phyloP scores from a whole-genome alignment of 768 basidiomycete species.

The Hortiboletus campestris region DNA sequence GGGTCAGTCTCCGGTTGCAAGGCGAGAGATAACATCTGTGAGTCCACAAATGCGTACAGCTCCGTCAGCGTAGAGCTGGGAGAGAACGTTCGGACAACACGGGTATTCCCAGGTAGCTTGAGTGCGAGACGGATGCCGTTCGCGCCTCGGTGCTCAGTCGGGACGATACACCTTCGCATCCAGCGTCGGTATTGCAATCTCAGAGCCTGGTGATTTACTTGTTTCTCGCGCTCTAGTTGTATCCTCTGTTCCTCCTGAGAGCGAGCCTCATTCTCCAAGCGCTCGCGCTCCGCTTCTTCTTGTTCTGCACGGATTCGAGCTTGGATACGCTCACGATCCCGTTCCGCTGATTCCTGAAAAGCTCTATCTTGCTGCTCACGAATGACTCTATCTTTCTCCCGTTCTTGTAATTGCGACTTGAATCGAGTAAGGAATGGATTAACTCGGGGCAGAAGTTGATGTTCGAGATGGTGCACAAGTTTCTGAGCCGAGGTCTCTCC shows the following conservation, averaged over 20 bases:
- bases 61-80: conserved; percentile 50
- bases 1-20: conserved; percentile 42
- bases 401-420: conserved; percentile 47
- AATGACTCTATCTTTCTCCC: conserved; percentile 54
- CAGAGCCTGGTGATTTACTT: conserved; percentile 33
- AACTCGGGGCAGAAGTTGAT: conserved; percentile 78
- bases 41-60: conserved; percentile 74
- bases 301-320: conserved; percentile 49
- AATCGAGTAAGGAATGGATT: conserved; percentile 69
- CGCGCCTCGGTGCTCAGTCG: conserved; percentile 25
- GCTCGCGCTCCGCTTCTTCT: conserved; percentile 34
- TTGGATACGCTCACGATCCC: conserved; percentile 70
- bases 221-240: conserved; percentile 38
- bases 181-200: conserved; percentile 59
- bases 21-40: conserved; percentile 48
- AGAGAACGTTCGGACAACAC: conserved; percentile 59
- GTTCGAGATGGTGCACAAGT: conserved; percentile 65
- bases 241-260: conserved; percentile 35
- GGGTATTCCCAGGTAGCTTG: conserved; percentile 54
- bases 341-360: conserved; percentile 58
- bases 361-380: conserved; percentile 83
- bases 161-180: conserved; percentile 49
- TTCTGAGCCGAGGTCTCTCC: conserved; percentile 61
- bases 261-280: conserved; percentile 30
- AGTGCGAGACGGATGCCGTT: conserved; percentile 46